Base-by-base conservation (phyloP, 1,284 basidiomycete species). In the Bothia castanella region DNA sequence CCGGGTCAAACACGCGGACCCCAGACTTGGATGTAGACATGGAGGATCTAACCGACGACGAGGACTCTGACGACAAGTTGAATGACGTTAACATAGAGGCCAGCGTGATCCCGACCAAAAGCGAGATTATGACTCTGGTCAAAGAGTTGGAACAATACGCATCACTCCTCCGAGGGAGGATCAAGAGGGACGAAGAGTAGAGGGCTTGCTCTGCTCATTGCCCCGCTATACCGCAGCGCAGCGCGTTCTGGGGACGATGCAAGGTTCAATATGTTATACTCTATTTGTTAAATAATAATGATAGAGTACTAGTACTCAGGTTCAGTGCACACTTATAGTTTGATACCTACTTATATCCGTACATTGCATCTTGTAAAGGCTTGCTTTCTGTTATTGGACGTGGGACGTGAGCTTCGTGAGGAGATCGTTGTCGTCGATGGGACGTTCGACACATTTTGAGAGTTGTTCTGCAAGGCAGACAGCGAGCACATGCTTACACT, bases 401-500 rank as follows among this genome's bases (percentile, higher is more conserved):
- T 67, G 54, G 20, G 53, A 49, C 11, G 49, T 49, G 46, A 76
- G 59, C 40, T 69, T 62, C 2, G 66, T 53, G 16, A 73, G 67
- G 20, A 87, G 65, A 29, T 81, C 78, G 46, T 82, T 73, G 5
- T 68, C 64, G 21, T 62, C 67, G 29, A 78, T 63, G 25, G 72
- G 66, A 25, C 79, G 74, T 47, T 83, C 74, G 25, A 79, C 58
- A 56, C 74, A 82, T 47, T 72, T 72, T 2, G 70, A 70, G 37
- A 87, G 64, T 47, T 74, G 76, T 30, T 76, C 64, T 5, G 84
- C 84, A 14, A 90, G 67, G 14, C 74, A 67, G 11, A 76, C 74
- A 7, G 87, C 87, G n/a, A 89, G 72, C 1, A 87, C 64, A 61
- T 90, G 88, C 62, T 90, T 89, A 64, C 87, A 90, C 87, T 89